Evolutionary conservation across 2,329 filamentous ascomycete genomes (phyloP).

Genomic region (Beauveria sp.): DNA sequence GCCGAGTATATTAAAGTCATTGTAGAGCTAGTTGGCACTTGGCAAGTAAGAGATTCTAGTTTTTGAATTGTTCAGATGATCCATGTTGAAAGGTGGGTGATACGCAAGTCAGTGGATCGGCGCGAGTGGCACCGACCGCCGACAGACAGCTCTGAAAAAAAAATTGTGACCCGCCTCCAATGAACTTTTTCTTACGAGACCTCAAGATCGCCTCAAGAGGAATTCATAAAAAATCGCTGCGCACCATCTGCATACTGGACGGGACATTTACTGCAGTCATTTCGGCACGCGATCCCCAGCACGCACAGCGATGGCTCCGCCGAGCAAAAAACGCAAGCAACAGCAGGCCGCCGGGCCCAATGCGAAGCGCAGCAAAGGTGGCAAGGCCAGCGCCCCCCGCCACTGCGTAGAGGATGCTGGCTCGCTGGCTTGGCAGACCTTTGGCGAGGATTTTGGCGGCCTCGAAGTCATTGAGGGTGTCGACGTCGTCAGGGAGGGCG

Average conservation of each 20-base stretch:
- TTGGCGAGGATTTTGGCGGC: slow-evolving; percentile 90
- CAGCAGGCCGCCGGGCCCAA: slow-evolving; percentile 23
- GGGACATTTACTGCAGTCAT: not conserved
- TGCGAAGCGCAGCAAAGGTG: slow-evolving; percentile 28
- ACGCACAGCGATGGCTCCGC: slow-evolving; percentile 22
- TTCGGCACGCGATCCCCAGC: not conserved
- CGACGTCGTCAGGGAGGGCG: slow-evolving; percentile 65
- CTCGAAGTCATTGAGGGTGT: slow-evolving; percentile 90
- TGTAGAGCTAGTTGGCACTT: no score
- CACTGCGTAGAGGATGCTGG: slow-evolving; percentile 34
- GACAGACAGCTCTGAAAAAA: slow-evolving; percentile 4
- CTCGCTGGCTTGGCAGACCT: slow-evolving; percentile 56
- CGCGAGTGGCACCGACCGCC: not conserved
- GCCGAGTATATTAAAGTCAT: no score
- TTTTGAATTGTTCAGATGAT: no score
- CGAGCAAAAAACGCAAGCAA: slow-evolving; percentile 33
- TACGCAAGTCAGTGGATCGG: slow-evolving; percentile 3
- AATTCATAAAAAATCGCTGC: not conserved
- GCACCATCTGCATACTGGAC: not conserved
- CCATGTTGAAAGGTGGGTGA: no score
- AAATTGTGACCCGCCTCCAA: not conserved
- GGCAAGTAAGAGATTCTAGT: no score
- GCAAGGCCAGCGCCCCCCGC: slow-evolving; percentile 20
- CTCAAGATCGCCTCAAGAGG: not conserved
- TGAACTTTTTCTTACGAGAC: not conserved